A percentile compares a stretch with the other conserved stretches of the same genome.
These are phyloP conservation scores for Thuidium tamariscinum DNA, from an alignment of 225 moss, liverwort and hornwort species.

Conservation along the genomic window DNA sequence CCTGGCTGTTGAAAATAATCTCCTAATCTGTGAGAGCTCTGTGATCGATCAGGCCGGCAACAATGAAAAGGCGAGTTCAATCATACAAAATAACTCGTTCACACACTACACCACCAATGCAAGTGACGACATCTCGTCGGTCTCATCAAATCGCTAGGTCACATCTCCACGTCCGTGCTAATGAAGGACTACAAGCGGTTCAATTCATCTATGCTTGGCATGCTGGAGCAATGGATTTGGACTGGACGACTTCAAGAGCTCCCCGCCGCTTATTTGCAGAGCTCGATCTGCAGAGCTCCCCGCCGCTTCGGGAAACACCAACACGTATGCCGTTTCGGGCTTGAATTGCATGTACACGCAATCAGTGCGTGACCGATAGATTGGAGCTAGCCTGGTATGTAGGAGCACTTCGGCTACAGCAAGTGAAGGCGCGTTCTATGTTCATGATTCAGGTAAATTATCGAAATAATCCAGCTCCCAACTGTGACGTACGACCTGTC, in stretches of 20 bases:
- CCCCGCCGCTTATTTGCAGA: not conserved
- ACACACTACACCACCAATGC: too few relatives aligned
- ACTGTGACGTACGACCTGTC: not conserved
- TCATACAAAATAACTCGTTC: not conserved
- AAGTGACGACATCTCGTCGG: not conserved
- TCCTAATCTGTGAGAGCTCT: not conserved
- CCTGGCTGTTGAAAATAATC: not conserved
- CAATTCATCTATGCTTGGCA: not conserved
- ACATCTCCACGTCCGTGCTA: not conserved
- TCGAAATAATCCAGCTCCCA: not conserved
- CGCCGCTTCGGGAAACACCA: not conserved
- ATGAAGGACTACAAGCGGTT: not conserved
- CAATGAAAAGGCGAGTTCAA: not conserved
- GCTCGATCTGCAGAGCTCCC: not conserved
- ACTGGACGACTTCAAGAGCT: not conserved
- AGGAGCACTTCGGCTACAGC: not conserved
- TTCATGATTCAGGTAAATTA: not conserved
- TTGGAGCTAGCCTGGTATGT: not conserved
- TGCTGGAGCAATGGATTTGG: not conserved
- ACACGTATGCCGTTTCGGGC: not conserved
- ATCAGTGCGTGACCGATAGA: too few relatives aligned
- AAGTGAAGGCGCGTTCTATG: not conserved
- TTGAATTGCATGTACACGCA: not conserved
- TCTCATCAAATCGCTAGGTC: not conserved
- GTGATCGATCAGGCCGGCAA: not conserved